phyloP scores from a whole-genome alignment of 495 filamentous ascomycete genomes.

The Talaromyces adpressus region DNA sequence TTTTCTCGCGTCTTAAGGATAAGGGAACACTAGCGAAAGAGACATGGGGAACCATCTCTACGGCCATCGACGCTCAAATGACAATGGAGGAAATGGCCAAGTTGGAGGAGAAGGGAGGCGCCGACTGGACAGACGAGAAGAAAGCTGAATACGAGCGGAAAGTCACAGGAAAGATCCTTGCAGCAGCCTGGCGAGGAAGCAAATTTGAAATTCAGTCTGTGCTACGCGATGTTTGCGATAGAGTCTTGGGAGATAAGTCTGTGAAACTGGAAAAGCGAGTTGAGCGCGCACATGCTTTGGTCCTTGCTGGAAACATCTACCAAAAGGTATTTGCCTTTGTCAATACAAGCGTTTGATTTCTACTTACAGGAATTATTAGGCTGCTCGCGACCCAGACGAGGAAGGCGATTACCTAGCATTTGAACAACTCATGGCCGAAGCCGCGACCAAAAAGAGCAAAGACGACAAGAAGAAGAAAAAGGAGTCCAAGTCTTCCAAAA shows the following conservation, averaged over 20 bases:
- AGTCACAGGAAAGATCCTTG: conserved; percentile 98
- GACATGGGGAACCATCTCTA: conserved; percentile 95
- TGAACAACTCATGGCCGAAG: conserved; percentile 95
- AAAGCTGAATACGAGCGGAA: conserved; percentile 91
- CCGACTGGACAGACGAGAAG: conserved; percentile 98
- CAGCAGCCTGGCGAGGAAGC: conserved; percentile 92
- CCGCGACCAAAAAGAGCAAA: conserved; percentile 81
- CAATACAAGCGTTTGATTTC: too few relatives aligned
- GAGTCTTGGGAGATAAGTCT: conserved; percentile 67
- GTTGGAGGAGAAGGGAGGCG: conserved; percentile 87
- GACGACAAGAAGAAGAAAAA: conserved; percentile 75
- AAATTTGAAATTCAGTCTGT: conserved; percentile 98
- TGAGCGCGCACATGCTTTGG: conserved; percentile 82
- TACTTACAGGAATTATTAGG: conserved; percentile 58
- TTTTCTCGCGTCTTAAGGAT: conserved; percentile 89
- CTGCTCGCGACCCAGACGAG: conserved; percentile 85
- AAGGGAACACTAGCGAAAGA: conserved; percentile 96
- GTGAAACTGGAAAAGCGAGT: conserved; percentile 77
- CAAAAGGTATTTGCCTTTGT: too few relatives aligned
- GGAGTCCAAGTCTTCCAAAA: conserved; percentile 29
- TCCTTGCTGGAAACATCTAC: conserved; percentile 83
- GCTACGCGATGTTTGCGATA: conserved; percentile 78
- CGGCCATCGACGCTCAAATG: conserved; percentile 95
- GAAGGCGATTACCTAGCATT: conserved; percentile 99
- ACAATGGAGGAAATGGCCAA: conserved; percentile 99